These are phyloP conservation scores for Tetrapisispora phaffii DNA, from an alignment of 805 yeast genomes.

Conservation along the genomic window DNA sequence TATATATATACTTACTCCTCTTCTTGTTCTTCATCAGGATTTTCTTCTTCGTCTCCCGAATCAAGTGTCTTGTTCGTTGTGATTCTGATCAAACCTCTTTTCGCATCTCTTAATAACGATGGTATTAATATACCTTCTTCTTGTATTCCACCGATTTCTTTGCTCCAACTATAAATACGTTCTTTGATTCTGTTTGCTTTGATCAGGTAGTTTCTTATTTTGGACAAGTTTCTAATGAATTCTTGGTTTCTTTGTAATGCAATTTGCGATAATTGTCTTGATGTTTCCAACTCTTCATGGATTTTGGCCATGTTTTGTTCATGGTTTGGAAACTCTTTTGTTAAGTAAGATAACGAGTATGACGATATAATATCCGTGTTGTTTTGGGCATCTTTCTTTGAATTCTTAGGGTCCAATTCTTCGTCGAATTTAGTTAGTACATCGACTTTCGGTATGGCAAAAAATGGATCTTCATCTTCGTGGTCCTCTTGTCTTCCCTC, in stretches of 20 bases:
- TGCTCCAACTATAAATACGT: slow-evolving; percentile 71
- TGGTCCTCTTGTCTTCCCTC: slow-evolving; percentile 5
- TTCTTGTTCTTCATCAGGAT: slow-evolving; percentile 4
- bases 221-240: slow-evolving; percentile 68
- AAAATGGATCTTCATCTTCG: slow-evolving; percentile 8
- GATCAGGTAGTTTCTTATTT: slow-evolving; percentile 62
- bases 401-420: slow-evolving; percentile 6
- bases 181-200: slow-evolving; percentile 69
- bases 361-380: background rate
- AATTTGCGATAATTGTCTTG: slow-evolving; percentile 66
- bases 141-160: slow-evolving; percentile 64
- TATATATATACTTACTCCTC: background rate
- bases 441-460: slow-evolving; percentile 1
- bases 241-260: slow-evolving; percentile 79
- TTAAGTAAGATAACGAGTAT: slow-evolving; percentile 13
- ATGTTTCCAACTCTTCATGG: slow-evolving; percentile 52
- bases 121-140: slow-evolving; percentile 37
- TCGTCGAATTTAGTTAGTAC: slow-evolving; percentile 4
- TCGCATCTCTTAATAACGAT: slow-evolving; percentile 27
- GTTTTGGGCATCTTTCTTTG: slow-evolving; percentile 38
- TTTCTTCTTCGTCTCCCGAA: slow-evolving; percentile 4
- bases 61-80: slow-evolving; percentile 27
- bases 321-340: slow-evolving; percentile 29
- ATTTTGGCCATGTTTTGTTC: slow-evolving; percentile 34
- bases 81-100: slow-evolving; percentile 30